These are phyloP conservation scores for Kwoniella europaea DNA, from an alignment of 768 basidiomycete genomes.

Conservation along the genomic window DNA sequence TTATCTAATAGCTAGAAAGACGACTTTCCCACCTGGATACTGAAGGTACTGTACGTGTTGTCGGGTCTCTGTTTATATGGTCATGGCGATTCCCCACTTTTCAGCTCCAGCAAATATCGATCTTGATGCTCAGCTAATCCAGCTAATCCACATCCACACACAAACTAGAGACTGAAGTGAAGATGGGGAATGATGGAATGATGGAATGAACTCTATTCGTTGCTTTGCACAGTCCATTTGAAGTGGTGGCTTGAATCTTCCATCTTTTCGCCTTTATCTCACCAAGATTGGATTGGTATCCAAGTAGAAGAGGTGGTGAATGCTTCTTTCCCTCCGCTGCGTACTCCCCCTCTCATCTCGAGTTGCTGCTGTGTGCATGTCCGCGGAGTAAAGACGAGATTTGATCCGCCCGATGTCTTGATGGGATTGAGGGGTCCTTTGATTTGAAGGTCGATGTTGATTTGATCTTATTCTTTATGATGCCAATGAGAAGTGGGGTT, in stretches of 20 bases:
- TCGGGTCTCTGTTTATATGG: too few relatives aligned
- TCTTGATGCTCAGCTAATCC: too few relatives aligned
- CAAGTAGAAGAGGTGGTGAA: background rate
- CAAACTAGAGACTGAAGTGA: too few relatives aligned
- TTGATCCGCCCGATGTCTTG: slow-evolving; percentile 12
- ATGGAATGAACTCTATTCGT: too few relatives aligned
- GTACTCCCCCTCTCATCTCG: background rate
- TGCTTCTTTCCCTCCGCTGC: background rate
- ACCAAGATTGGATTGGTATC: background rate
- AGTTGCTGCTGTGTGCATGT: background rate
- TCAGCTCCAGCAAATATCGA: too few relatives aligned
- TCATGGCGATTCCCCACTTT: too few relatives aligned
- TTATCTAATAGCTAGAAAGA: background rate
- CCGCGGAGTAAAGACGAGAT: background rate
- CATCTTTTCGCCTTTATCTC: background rate
- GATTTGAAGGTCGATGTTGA: background rate
- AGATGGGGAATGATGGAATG: too few relatives aligned
- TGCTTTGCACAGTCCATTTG: too few relatives aligned
- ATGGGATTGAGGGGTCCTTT: slow-evolving; percentile 8
- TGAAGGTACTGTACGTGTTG: too few relatives aligned
- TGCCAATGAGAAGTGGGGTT: too few relatives aligned
- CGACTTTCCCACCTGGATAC: too few relatives aligned
- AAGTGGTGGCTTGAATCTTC: background rate
- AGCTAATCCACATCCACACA: too few relatives aligned
- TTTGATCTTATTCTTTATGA: background rate